Base-by-base conservation (phyloP, 2,329 filamentous ascomycete species). In the Colletotrichum cordylinicola region DNA sequence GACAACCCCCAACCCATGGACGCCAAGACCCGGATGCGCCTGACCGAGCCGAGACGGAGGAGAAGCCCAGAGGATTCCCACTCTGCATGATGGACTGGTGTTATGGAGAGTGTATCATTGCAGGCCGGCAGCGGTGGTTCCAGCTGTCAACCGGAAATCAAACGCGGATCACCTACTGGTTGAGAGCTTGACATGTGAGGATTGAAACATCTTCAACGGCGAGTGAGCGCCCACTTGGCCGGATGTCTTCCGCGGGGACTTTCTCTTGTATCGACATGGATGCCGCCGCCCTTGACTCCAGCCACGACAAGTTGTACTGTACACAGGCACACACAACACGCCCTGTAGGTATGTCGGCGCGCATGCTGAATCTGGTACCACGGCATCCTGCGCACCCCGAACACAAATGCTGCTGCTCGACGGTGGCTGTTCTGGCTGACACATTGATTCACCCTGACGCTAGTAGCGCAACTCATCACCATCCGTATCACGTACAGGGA, bases 161-260 rank as follows among this genome's bases (percentile, higher is more conserved):
- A 76, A 69, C 65, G 58, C 70, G 74, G 70, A 74, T 66, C 56
- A 48, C 52, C 27, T 29, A 35, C 48, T 67, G 70, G 70, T 43
- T 48, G 39, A 27, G 56, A 55, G 60, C 43, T 64, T 66, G 70
- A 76, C 65, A 52, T 74, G 58, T 66, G 55, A 48, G 66, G n/a
- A 65, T 74, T 76, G 71, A 70, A 74, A 65, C 70, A 70, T 65
- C 24, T 74, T 70, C 65, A 69, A 64, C 65, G 35, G 61, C 48
- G 65, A 24, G 55, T 43, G 29, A 65, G 61, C 68, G 39, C 69
- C 62, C 73, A 62, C 21, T 48, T 33, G n/a, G 62, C 64, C 74
- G 65, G 74, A 70, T 70, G 74, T 27, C 58, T 70, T 76, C 65
- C 74, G 74, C 71, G 68, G 61, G 68, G 72, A 55, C 60, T 66